These are phyloP conservation scores for Cadophora sp. DNA, from an alignment of 2,329 filamentous ascomycete genomes.

Conservation along the genomic window DNA sequence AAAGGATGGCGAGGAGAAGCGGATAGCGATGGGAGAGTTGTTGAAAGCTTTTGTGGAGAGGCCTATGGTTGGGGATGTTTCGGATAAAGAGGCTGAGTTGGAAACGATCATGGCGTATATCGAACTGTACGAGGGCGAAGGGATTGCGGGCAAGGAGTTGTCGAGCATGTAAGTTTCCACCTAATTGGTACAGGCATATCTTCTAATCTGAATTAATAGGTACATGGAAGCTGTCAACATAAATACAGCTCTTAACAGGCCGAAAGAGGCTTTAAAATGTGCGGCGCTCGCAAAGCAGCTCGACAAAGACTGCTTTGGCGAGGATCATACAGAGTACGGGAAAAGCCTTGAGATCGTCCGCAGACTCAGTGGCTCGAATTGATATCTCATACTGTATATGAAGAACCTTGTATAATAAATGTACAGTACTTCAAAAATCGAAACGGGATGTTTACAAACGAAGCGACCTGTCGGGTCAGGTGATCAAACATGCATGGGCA, in stretches of 20 bases:
- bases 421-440: neutral
- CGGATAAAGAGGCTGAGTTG: constrained; percentile 23
- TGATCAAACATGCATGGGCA: neutral
- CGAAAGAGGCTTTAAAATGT: constrained; percentile 25
- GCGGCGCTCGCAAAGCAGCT: constrained; percentile 30
- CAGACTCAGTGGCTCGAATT: neutral
- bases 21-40: constrained; percentile 19
- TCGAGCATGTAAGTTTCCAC: constrained; percentile 29
- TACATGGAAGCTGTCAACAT: constrained; percentile 33
- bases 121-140: constrained; percentile 27
- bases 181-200: no score
- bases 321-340: constrained; percentile 32
- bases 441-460: neutral
- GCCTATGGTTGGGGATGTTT: neutral
- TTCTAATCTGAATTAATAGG: constrained; percentile 13
- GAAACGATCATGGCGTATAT: constrained; percentile 28
- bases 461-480: neutral
- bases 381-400: neutral
- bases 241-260: constrained; percentile 21
- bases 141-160: constrained; percentile 34
- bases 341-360: constrained; percentile 21
- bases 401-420: neutral
- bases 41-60: constrained; percentile 22
- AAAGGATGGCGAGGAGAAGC: constrained; percentile 25
- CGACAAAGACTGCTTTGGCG: constrained; percentile 34